Base-by-base conservation (phyloP, 2,329 filamentous ascomycete species). In the Lecanicillium sp. region DNA sequence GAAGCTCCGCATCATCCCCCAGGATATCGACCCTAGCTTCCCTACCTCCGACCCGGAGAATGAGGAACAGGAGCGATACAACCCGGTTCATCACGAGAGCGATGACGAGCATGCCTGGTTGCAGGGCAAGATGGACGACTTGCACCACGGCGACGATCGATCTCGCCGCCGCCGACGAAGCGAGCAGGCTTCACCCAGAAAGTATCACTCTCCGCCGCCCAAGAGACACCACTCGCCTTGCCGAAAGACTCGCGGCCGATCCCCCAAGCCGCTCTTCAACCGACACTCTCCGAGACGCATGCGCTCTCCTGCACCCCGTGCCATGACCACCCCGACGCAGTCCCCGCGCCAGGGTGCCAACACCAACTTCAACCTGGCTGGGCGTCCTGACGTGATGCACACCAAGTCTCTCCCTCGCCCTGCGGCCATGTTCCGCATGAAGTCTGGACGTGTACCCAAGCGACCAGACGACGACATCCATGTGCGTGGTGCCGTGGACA, bases 1-100 rank as follows among this genome's bases (percentile, higher is more conserved):
- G 49, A 95, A 89, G 64, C 83, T 89, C 44, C 80, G 84, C 46
- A 58, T 78, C 20, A 87, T 90, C 20, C 90, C 92, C n/a, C 92
- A 97, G 56, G 92, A 97, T 51, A 94, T 96, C 44, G 92, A 98
- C 55, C 92, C 92, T 1, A 96, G 89, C 55, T 98, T 98, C 58
- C 92, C 92, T 0, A 89, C 88, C 1, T 95, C 89, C 0, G 92
- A 97, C 50, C 85, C 84, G 0, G 92, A 98, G 49, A 80, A 88
- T 48, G 82, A 90, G 19, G 85, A 86, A 33, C 84, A 87, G 28
- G 79, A 86, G 29, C 80, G 86, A 59, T 80, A 55, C 64, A 79
- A 60, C 59, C 66, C 60, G 51, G 67, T 54, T 42, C 77, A 58
- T 51, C 69, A 79, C 38, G 78, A 80, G 15, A 87, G 80, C 50